These are phyloP conservation scores for Triticum dicoccoides DNA, from an alignment of 176 grass and related monocot species.

Conservation along the genomic window DNA sequence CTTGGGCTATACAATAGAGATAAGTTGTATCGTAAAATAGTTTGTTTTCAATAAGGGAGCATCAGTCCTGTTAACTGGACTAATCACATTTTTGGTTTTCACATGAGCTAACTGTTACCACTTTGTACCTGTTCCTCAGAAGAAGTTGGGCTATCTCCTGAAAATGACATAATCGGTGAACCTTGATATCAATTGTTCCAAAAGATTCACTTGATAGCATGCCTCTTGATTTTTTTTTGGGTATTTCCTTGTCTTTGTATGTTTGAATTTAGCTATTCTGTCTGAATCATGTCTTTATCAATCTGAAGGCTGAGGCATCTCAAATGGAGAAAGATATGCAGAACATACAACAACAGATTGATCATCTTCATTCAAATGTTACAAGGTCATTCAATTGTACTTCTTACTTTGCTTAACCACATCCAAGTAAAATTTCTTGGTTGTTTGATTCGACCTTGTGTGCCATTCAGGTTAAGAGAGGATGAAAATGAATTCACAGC, in stretches of 20 bases:
- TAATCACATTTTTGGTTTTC: not conserved
- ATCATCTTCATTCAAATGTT: slow-evolving; percentile 41
- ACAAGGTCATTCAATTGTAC: slow-evolving; percentile 45
- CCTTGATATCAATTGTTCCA: not conserved
- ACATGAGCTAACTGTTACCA: not conserved
- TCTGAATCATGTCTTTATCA: slow-evolving; percentile 43
- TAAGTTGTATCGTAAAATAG: not conserved
- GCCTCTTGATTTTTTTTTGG: not conserved
- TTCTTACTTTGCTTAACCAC: slow-evolving; percentile 8
- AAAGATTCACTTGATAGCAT: not conserved
- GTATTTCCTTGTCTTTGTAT: slow-evolving; percentile 19
- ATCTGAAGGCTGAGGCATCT: slow-evolving; percentile 73
- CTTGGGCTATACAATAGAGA: too few species aligned
- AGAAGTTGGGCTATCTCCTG: not conserved
- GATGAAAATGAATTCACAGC: slow-evolving; percentile 49
- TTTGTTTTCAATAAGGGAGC: not conserved
- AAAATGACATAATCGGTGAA: not conserved
- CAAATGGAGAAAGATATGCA: slow-evolving; percentile 48
- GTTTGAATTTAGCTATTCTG: not conserved
- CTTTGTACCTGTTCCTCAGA: not conserved
- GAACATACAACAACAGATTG: slow-evolving; percentile 55
- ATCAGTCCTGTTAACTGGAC: not conserved
- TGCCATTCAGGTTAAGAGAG: slow-evolving; percentile 57
- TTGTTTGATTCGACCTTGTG: slow-evolving; percentile 12
- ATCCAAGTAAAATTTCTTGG: slow-evolving; percentile 1